phyloP scores from a whole-genome alignment of 192 early-diverging fungal species.

The Linderina pennispora region DNA sequence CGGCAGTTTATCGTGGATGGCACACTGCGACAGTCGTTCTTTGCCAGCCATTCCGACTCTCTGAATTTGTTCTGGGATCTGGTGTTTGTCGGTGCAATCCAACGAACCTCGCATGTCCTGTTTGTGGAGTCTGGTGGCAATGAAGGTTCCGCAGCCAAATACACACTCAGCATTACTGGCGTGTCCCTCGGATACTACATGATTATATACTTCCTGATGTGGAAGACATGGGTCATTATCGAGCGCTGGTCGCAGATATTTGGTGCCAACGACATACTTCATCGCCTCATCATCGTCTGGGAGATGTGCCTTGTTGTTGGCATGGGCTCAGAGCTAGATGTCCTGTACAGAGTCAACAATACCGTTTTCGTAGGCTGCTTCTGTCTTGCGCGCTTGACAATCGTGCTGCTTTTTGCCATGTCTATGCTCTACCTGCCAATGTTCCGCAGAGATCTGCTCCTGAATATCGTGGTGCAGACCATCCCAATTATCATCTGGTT shows the following conservation, averaged over 20 bases:
- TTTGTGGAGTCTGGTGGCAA: too few species aligned
- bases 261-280: background rate
- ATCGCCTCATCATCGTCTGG: background rate
- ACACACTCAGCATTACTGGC: too few species aligned
- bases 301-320: background rate
- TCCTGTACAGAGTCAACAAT: background rate
- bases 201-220: background rate
- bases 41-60: background rate
- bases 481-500: background rate
- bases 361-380: background rate
- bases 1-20: background rate
- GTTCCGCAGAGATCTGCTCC: background rate
- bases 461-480: background rate
- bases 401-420: background rate
- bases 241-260: background rate
- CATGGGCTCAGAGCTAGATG: background rate
- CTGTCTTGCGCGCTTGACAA: background rate
- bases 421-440: background rate
- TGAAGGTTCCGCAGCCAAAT: too few species aligned
- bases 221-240: background rate
- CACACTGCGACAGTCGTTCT: background rate
- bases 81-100: background rate
- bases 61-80: slow-evolving; percentile 1
- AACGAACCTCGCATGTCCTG: background rate
- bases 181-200: background rate